Conservation (phyloP, 2,329 filamentous ascomycete genomes). For the Neonectria punicea region DNA sequence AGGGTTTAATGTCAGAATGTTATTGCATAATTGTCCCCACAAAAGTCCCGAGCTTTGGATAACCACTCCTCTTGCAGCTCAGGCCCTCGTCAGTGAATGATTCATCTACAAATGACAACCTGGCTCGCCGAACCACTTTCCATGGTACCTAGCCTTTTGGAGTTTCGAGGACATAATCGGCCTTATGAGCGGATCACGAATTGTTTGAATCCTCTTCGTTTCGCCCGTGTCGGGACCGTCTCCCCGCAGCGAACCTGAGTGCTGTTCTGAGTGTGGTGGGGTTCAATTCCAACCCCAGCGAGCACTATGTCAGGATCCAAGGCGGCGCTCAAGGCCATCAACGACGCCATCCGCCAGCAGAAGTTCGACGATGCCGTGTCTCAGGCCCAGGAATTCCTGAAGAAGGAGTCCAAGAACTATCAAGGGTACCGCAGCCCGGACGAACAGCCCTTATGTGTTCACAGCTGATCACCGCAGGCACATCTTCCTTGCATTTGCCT, state of each 20-base stretch:
- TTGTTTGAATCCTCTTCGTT: background rate
- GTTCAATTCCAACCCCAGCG: conserved; percentile 25
- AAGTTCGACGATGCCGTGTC: conserved; percentile 81
- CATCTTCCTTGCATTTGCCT: conserved; percentile 87
- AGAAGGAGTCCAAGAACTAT: conserved; percentile 81
- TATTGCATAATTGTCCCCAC: conserved; percentile 5
- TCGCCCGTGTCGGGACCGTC: background rate
- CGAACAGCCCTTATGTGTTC: conserved; percentile 22
- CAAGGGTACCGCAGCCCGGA: conserved; percentile 67
- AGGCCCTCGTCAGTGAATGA: background rate
- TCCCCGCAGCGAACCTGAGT: conserved; percentile 1
- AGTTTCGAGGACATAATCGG: background rate
- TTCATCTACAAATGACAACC: conserved; percentile 6
- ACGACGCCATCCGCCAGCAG: conserved; percentile 78
- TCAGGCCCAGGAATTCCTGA: conserved; percentile 75
- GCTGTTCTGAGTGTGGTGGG: conserved; percentile 27
- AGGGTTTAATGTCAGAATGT: background rate
- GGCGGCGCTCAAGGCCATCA: conserved; percentile 82
- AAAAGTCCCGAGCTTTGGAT: background rate
- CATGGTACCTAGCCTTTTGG: background rate
- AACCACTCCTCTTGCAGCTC: background rate
- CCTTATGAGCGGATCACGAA: background rate
- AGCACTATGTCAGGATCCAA: conserved; percentile 68
- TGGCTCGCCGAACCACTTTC: background rate
- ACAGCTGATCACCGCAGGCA: conserved; percentile 59